These are phyloP conservation scores for Lachnellula subtilissima DNA, from an alignment of 2,329 filamentous ascomycete species.

Conservation along the genomic window DNA sequence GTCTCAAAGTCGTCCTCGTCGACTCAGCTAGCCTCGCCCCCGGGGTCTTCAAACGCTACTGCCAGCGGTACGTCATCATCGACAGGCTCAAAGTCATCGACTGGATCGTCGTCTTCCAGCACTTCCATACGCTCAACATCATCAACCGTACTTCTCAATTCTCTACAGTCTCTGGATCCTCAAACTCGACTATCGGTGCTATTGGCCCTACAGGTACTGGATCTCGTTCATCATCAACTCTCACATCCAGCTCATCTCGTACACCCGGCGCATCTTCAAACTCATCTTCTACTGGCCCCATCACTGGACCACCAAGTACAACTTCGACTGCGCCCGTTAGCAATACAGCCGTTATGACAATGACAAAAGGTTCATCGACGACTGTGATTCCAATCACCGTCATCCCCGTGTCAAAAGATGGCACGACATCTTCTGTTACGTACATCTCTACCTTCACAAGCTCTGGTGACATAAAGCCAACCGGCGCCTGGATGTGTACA, in stretches of 20 bases:
- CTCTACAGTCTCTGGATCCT: not conserved
- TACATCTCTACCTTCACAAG: not conserved
- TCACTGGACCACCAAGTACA: not conserved
- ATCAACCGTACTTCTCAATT: not conserved
- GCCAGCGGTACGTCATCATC: not conserved
- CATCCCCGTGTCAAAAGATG: not conserved
- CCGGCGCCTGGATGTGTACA: not conserved
- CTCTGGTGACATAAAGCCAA: not conserved
- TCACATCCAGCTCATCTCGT: not conserved
- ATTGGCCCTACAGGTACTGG: not conserved
- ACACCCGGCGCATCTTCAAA: not conserved
- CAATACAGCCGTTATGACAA: not conserved
- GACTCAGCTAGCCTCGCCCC: not conserved
- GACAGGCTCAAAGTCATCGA: not conserved
- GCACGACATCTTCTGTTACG: not conserved
- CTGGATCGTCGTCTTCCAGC: not conserved
- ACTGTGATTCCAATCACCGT: not conserved
- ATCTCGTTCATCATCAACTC: not conserved
- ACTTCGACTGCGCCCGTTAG: not conserved
- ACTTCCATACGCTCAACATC: not conserved
- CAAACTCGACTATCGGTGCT: not conserved
- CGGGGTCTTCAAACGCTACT: not conserved
- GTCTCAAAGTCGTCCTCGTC: not conserved
- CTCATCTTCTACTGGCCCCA: not conserved
- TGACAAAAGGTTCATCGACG: not conserved